Evolutionary conservation across 345 rosid species (phyloP).

Genomic region (Euphorbia tirucalli): DNA sequence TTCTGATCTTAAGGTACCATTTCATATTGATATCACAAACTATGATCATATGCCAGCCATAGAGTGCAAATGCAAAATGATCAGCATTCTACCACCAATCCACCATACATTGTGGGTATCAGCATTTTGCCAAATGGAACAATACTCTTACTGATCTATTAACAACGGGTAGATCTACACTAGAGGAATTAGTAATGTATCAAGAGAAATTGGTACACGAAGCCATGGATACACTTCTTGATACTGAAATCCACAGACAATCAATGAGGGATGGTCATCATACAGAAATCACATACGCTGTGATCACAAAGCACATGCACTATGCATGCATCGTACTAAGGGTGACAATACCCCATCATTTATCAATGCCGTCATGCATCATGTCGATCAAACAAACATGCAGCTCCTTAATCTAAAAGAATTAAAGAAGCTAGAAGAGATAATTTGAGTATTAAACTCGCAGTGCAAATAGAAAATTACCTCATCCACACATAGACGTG

Average conservation of each 20-base stretch:
- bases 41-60: not conserved
- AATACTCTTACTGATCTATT: not conserved
- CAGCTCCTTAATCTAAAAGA: not conserved
- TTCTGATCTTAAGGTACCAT: not conserved
- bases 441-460: not conserved
- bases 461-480: conserved; percentile 32
- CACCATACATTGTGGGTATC: not conserved
- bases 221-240: conserved; percentile 6
- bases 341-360: not conserved
- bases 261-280: conserved; percentile 8
- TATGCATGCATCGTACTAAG: no score
- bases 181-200: not conserved
- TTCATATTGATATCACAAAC: conserved; percentile 2
- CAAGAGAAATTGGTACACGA: not conserved
- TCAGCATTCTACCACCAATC: not conserved
- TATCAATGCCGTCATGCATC: not conserved
- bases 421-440: not conserved
- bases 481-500: conserved; percentile 96
- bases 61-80: not conserved
- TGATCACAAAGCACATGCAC: not conserved
- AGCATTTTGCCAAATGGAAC: conserved; percentile 6
- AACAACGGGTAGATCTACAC: not conserved
- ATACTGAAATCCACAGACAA: conserved; percentile 19
- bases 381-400: not conserved
- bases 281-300: not conserved